A percentile compares a stretch with the other conserved stretches of the same genome.
Conservation (phyloP, 805 yeast species). For the Monosporozyma siamensis region DNA sequence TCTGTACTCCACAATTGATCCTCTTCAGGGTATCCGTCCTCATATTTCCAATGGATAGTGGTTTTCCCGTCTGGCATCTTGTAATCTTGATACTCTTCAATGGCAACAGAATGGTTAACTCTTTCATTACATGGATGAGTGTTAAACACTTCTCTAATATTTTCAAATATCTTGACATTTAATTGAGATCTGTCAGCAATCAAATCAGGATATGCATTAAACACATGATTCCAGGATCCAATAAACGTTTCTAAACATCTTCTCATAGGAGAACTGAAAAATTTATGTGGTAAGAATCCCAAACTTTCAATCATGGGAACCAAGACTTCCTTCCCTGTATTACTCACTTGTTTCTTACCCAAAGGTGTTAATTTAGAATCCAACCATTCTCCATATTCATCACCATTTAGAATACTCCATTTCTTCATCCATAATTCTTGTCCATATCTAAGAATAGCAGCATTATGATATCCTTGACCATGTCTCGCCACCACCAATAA, state of each 20-base stretch:
- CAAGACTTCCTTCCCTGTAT: slow-evolving; percentile 27
- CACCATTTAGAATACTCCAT: slow-evolving; percentile 45
- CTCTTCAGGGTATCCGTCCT: slow-evolving; percentile 38
- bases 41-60: slow-evolving; percentile 35
- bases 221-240: slow-evolving; percentile 45
- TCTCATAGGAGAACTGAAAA: slow-evolving; percentile 55
- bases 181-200: slow-evolving; percentile 13
- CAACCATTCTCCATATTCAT: slow-evolving; percentile 42
- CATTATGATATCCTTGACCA: slow-evolving; percentile 62
- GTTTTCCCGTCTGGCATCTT: slow-evolving; percentile 27
- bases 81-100: slow-evolving; percentile 16
- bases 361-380: slow-evolving; percentile 47
- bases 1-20: slow-evolving; percentile 39
- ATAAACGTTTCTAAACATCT: slow-evolving; percentile 50
- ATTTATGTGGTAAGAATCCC: slow-evolving; percentile 43
- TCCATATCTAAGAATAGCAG: slow-evolving; percentile 48
- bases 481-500: slow-evolving; percentile 37
- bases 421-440: slow-evolving; percentile 44
- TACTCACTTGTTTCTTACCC: slow-evolving; percentile 49
- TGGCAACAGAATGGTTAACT: slow-evolving; percentile 16
- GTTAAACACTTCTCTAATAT: slow-evolving; percentile 53
- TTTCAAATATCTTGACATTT: slow-evolving; percentile 29
- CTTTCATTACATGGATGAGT: slow-evolving; percentile 53
- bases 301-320: slow-evolving; percentile 27
- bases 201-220: not conserved